Base-by-base conservation (phyloP, 2,329 filamentous ascomycete species). In the Fusarium keratoplasticum region DNA sequence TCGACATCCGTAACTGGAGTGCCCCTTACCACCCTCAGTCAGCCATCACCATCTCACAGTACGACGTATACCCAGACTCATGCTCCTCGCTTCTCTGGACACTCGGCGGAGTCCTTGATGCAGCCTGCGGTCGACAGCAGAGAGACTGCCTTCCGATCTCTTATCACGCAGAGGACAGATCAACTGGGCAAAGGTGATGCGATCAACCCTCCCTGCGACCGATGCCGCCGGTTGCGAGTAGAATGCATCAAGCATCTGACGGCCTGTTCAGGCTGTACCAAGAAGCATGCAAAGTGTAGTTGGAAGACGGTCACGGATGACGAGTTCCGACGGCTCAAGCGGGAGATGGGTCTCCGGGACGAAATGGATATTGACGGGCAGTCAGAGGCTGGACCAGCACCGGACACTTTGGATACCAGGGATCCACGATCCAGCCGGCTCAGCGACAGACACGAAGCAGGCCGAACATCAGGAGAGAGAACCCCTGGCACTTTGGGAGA, bases 211-310 rank as follows among this genome's bases (percentile, higher is more conserved):
- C 94, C 94, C 0, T 97, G 95, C 79, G 95, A 97, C 80, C 88
- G 94, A 40, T 97, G 95, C 80, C 89, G 95, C 52, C 88, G 95
- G 33, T 86, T 97, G 18, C 91, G 93, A 73, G 94, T 95, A 84
- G 90, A 94, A 67, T 97, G 95, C 71, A 86, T 95, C 57, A 97
- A 97, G 83, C 94, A 97, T 72, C 86, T 96, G 42, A 97, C 94
- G 0, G 94, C 94, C 10, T 97, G 95, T 79, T 90, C 93, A 81
- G 94, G 94, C 25, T 97, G 95, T 81, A 97, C 95, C 0, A 95
- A 94, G 81, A 97, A 97, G 81, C 95, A 97, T 80, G 94, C 94
- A 22, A 95, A 95, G 78, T 97, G 95, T 81, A 92, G 91, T 16
- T 97, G 95, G 95, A 93, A 92, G 75, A 91, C 93, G 52, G 90